Percentiles rank a stretch among this genome's conserved stretches.
phyloP scores from a whole-genome alignment of 331 rosid species.

The Saraca asoca region DNA sequence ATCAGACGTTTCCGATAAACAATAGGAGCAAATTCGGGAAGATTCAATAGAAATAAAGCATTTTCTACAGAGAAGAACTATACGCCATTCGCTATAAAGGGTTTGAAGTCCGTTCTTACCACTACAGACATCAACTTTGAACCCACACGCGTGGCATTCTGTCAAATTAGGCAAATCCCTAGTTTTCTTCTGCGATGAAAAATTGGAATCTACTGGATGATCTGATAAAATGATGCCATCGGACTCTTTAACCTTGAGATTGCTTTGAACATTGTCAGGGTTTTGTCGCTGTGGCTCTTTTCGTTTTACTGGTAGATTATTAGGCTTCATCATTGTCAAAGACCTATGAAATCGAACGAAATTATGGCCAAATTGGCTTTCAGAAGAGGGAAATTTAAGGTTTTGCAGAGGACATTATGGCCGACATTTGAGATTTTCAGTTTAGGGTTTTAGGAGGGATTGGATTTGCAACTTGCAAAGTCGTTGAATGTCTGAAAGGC shows the following conservation, averaged over 20 bases:
- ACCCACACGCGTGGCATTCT: slow-evolving; percentile 72
- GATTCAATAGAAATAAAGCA: slow-evolving; percentile 55
- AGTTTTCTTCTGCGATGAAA: slow-evolving; percentile 46
- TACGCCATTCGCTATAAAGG: slow-evolving; percentile 80
- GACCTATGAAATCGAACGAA: slow-evolving; percentile 1
- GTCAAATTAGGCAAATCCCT: slow-evolving; percentile 65
- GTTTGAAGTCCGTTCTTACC: slow-evolving; percentile 53
- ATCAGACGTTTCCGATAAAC: slow-evolving; percentile 45
- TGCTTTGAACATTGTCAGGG: neutral
- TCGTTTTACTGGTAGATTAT: slow-evolving; percentile 16
- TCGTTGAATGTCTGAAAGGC: neutral
- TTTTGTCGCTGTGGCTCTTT: neutral
- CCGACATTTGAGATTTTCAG: neutral
- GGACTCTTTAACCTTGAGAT: neutral
- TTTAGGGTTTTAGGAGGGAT: slow-evolving; percentile 27
- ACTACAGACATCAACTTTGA: slow-evolving; percentile 53
- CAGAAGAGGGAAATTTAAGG: slow-evolving; percentile 1
- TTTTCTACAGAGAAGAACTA: slow-evolving; percentile 72
- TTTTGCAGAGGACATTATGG: slow-evolving; percentile 14
- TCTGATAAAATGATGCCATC: slow-evolving; percentile 9
- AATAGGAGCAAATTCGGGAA: slow-evolving; percentile 64
- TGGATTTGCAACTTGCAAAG: neutral
- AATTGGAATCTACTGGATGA: neutral
- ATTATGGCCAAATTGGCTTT: neutral
- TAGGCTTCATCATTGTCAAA: slow-evolving; percentile 24